Evolutionary conservation across 129 eudicot genomes (phyloP).

Genomic region (Saposhnikovia divaricata): DNA sequence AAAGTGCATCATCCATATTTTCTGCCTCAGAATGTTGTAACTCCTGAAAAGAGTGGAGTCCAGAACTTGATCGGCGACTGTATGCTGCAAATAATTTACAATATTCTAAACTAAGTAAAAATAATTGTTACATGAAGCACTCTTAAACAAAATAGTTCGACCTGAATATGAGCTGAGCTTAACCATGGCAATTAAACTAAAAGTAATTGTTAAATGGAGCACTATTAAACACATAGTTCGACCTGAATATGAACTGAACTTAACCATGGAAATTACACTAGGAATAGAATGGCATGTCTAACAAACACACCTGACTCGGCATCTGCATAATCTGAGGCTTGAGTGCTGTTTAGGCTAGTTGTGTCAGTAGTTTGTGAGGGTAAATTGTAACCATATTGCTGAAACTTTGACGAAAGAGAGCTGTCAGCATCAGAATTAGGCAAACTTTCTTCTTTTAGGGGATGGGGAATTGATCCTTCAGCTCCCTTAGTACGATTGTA

Average conservation of each 20-base stretch:
- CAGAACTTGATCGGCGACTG: slow-evolving; percentile 62
- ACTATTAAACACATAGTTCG: not conserved
- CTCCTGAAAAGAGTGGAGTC: slow-evolving; percentile 47
- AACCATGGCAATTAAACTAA: not conserved
- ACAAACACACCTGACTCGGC: slow-evolving; percentile 70
- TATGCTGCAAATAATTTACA: slow-evolving; percentile 47
- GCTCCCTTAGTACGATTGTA: slow-evolving; percentile 53
- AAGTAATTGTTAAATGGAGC: not conserved
- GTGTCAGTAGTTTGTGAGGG: slow-evolving; percentile 71
- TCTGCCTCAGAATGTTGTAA: slow-evolving; percentile 36
- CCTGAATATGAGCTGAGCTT: not conserved
- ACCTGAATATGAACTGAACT: not conserved
- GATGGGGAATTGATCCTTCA: slow-evolving; percentile 40
- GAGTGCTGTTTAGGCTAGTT: slow-evolving; percentile 58
- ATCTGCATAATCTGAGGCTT: slow-evolving; percentile 82
- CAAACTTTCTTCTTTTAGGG: slow-evolving; percentile 44
- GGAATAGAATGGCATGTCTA: slow-evolving; percentile 1
- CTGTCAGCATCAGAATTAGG: slow-evolving; percentile 55
- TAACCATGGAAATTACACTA: not conserved
- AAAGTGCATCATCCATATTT: slow-evolving; percentile 40
- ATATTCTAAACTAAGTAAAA: not conserved
- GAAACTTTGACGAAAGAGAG: slow-evolving; percentile 48
- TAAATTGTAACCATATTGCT: slow-evolving; percentile 41
- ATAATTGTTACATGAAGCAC: not conserved
- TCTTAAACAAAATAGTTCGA: not conserved